Percentiles rank a stretch among this genome's conserved stretches.
Evolutionary conservation across 176 grass and related monocot species (phyloP).

Genomic region (Poa annua): DNA sequence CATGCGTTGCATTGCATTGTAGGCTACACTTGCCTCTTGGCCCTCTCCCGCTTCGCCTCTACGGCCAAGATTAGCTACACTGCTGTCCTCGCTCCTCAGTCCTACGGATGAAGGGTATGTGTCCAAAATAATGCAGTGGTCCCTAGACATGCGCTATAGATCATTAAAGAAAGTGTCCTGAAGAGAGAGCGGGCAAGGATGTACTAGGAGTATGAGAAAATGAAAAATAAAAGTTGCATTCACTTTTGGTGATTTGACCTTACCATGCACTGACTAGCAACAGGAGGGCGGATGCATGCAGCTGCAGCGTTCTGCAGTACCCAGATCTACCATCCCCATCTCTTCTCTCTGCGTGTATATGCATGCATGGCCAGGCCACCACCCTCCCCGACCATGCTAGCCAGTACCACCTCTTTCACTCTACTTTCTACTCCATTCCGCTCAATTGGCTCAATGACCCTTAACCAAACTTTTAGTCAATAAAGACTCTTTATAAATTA

Average conservation of each 20-base stretch:
- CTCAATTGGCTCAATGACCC: neutral
- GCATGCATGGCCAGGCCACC: constrained; percentile 14
- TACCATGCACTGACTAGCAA: constrained; percentile 61
- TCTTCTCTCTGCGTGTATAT: constrained; percentile 41
- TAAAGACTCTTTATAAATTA: too few species aligned
- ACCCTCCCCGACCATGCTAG: constrained; percentile 16
- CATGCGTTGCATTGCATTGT: neutral
- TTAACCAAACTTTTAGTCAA: too few species aligned
- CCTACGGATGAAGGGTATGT: constrained; percentile 32
- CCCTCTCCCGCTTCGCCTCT: neutral
- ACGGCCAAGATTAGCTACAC: neutral
- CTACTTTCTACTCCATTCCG: neutral
- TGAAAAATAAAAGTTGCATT: constrained; percentile 54
- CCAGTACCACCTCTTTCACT: neutral
- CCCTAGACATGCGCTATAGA: constrained; percentile 25
- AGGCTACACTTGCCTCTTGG: neutral
- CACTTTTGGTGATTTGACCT: constrained; percentile 84
- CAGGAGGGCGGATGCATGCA: constrained; percentile 60
- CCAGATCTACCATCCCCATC: constrained; percentile 28
- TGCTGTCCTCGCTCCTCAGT: neutral
- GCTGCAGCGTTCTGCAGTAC: constrained; percentile 38
- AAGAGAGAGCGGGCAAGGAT: neutral
- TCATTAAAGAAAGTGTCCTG: constrained; percentile 23
- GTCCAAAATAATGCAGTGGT: constrained; percentile 56
- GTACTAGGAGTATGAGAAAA: constrained; percentile 31